phyloP scores from a whole-genome alignment of 768 basidiomycete species.

The Suillus sp. region DNA sequence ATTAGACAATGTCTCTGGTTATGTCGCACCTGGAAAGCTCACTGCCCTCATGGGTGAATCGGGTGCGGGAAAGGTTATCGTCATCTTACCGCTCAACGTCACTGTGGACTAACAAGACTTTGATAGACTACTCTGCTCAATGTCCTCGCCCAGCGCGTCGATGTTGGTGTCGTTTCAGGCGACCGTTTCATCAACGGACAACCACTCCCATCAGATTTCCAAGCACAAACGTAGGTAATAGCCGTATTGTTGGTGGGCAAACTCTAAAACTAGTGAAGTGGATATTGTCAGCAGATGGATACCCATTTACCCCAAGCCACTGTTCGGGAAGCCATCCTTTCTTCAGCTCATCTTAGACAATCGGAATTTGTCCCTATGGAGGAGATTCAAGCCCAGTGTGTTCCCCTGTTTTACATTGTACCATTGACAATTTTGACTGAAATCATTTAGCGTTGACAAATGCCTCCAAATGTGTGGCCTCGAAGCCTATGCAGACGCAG shows the following conservation, averaged over 20 bases:
- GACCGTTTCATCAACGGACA: constrained; percentile 49
- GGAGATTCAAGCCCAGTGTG: constrained; percentile 83
- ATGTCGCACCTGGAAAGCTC: constrained; percentile 77
- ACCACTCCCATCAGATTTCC: constrained; percentile 48
- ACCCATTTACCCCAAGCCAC: constrained; percentile 76
- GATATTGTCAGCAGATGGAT: constrained; percentile 87
- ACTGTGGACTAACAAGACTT: neutral
- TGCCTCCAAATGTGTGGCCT: constrained; percentile 66
- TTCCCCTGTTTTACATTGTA: constrained; percentile 10
- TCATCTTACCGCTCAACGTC: constrained; percentile 21
- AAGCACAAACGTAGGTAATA: constrained; percentile 51
- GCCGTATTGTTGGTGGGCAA: too few species aligned
- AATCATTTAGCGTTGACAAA: constrained; percentile 46
- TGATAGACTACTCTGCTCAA: constrained; percentile 50
- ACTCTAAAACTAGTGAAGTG: constrained; percentile 40
- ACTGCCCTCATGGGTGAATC: constrained; percentile 77
- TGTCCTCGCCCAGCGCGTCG: constrained; percentile 46
- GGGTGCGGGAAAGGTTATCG: constrained; percentile 47
- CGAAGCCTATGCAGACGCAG: constrained; percentile 63
- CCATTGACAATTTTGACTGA: neutral
- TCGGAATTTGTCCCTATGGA: constrained; percentile 59
- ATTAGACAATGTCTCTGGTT: constrained; percentile 76
- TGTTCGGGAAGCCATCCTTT: constrained; percentile 76
- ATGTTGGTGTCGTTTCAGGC: constrained; percentile 41
- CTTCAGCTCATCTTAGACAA: constrained; percentile 81